Base-by-base conservation (phyloP, 2,329 filamentous ascomycete genomes). In the Pseudopithomyces maydicus region DNA sequence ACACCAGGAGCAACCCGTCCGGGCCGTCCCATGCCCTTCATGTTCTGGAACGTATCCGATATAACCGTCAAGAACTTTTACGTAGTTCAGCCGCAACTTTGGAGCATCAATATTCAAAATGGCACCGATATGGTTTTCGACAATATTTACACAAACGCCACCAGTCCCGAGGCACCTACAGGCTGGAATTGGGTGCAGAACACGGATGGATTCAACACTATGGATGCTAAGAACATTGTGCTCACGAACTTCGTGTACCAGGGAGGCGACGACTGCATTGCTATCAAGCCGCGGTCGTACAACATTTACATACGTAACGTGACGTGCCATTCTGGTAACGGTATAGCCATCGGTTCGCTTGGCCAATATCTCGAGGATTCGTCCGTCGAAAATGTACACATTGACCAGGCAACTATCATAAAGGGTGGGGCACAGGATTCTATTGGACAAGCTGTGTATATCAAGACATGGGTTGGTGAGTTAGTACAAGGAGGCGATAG, bases 251-350 rank as follows among this genome's bases (percentile, higher is more conserved):
- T 85, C 50, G 71, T 76, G 6, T 85, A 84, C 62, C 81, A 84
- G 72, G 83, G 83, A 10, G 82, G 86, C 65, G 88, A 82, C 68
- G 76, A 84, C 54, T 91, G 89, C 72, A 82, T 86, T 23, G 82
- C 83, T 39, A 79, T 81, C 58, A 91, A 90, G 74, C 79, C 82
- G 41, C 81, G 89, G 17, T 86, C 85, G 55, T 81, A 85, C 73
- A 86, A 88, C 64, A 80, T 83, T 58, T 73, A 77, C 35, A 72
- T 82, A 54, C 80, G 83, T 54, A 88, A 84, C 67, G 63, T 79
- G 6, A 78, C 77, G 57, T 90, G 85, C 54, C 77, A 78, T 41
- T 80, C 81, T 12, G 83, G 83, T 2, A 85, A 85, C 57, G 79
- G 78, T 50, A 78, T 79, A 26, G 82, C 84, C 4, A 78, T 80